Percentiles rank a stretch among this genome's conserved stretches.
phyloP scores from a whole-genome alignment of 441 rosid species.

The Populus hybrid region DNA sequence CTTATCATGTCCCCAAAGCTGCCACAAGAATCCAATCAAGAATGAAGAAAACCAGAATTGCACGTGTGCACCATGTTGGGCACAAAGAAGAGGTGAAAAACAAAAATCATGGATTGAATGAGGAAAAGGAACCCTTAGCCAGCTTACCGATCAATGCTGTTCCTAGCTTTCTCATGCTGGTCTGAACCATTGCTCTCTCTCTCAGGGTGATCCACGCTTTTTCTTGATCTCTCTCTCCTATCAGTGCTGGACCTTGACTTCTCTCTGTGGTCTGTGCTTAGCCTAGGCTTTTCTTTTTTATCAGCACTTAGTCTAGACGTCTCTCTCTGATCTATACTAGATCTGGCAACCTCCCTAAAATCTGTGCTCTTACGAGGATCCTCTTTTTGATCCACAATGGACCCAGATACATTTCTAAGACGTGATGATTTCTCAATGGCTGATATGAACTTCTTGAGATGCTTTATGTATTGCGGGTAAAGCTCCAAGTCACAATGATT shows the following conservation, averaged over 20 bases:
- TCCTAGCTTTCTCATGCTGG: constrained; percentile 63
- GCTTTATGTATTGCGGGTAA: constrained; percentile 80
- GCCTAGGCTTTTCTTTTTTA: constrained; percentile 50
- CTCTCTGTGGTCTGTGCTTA: constrained; percentile 51
- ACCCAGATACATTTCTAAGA: constrained; percentile 30
- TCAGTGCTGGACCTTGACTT: constrained; percentile 53
- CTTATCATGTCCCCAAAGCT: constrained; percentile 84
- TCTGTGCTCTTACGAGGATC: constrained; percentile 65
- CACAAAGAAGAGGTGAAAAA: neutral
- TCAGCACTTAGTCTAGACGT: constrained; percentile 44
- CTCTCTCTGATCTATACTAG: constrained; percentile 50
- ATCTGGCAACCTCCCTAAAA: constrained; percentile 46
- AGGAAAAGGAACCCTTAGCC: neutral
- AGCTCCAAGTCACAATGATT: constrained; percentile 88
- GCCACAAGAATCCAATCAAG: constrained; percentile 25
- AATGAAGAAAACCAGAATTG: constrained; percentile 9
- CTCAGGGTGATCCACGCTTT: constrained; percentile 38
- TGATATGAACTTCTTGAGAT: constrained; percentile 80
- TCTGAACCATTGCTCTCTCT: constrained; percentile 35
- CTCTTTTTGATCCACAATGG: constrained; percentile 36
- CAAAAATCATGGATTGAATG: neutral
- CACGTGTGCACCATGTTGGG: neutral
- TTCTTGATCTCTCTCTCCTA: constrained; percentile 51
- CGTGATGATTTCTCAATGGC: constrained; percentile 57
- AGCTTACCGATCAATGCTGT: constrained; percentile 80